phyloP scores from a whole-genome alignment of 176 grass and related monocot species.

The Tillandsia fasciculata region DNA sequence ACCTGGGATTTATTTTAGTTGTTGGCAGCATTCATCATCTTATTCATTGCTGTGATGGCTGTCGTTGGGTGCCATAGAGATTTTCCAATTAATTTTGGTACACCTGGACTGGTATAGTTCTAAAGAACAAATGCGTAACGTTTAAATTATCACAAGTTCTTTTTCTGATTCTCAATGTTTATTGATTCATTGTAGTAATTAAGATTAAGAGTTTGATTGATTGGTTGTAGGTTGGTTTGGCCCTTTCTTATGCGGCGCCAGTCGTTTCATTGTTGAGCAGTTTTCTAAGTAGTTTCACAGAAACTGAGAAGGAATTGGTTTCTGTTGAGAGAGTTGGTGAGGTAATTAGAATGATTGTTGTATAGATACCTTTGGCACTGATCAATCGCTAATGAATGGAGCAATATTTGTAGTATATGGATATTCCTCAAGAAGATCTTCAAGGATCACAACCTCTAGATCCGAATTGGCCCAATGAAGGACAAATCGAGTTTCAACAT shows the following conservation, averaged over 20 bases:
- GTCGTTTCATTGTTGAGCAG: slow-evolving; percentile 86
- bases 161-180: slow-evolving; percentile 5
- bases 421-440: slow-evolving; percentile 66
- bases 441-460: slow-evolving; percentile 44
- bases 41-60: slow-evolving; percentile 83
- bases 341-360: slow-evolving; percentile 28
- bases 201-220: slow-evolving; percentile 16
- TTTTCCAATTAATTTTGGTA: slow-evolving; percentile 51
- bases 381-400: slow-evolving; percentile 8
- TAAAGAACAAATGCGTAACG: background rate
- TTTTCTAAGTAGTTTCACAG: slow-evolving; percentile 86
- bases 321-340: slow-evolving; percentile 84
- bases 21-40: slow-evolving; percentile 75
- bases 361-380: background rate
- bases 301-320: slow-evolving; percentile 98
- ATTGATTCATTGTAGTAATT: background rate
- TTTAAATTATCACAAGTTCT: background rate
- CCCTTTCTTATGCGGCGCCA: slow-evolving; percentile 81
- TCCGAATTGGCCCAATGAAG: slow-evolving; percentile 54
- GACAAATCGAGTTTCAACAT: slow-evolving; percentile 68
- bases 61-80: slow-evolving; percentile 38
- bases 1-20: slow-evolving; percentile 50
- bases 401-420: slow-evolving; percentile 50
- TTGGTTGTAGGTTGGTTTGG: slow-evolving; percentile 62
- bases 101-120: slow-evolving; percentile 72